A percentile compares a stretch with the other conserved stretches of the same genome.
These are phyloP conservation scores for Calycina herbarum DNA, from an alignment of 2,329 filamentous ascomycete species.

Conservation along the genomic window DNA sequence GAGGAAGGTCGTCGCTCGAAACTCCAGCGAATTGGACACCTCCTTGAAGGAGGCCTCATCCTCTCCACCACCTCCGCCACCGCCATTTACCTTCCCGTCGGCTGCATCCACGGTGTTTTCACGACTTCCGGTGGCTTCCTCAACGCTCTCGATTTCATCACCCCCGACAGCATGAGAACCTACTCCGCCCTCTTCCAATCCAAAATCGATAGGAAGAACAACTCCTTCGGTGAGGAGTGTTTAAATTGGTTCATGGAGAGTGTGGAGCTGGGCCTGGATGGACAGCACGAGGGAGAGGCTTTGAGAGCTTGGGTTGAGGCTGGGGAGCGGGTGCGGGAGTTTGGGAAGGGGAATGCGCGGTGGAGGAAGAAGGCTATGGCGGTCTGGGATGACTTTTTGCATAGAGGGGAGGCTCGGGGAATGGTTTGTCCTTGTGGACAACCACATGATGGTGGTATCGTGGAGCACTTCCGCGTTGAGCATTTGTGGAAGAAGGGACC, in stretches of 20 bases:
- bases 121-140: conserved; percentile 20
- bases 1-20: conserved; percentile 15
- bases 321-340: conserved; percentile 8
- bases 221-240: background rate
- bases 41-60: conserved; percentile 21
- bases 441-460: background rate
- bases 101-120: conserved; percentile 21
- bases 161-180: conserved; percentile 12
- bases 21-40: conserved; percentile 12
- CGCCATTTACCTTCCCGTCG: conserved; percentile 21
- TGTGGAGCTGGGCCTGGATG: conserved; percentile 4
- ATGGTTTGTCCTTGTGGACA: conserved; percentile 7
- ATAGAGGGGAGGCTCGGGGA: background rate
- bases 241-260: conserved; percentile 7
- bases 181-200: conserved; percentile 7
- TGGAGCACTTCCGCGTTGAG: conserved; percentile 8
- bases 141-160: conserved; percentile 20
- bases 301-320: conserved; percentile 7
- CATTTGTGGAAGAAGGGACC: conserved; percentile 9
- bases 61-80: conserved; percentile 17
- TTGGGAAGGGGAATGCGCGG: background rate
- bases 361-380: conserved; percentile 8
- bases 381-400: conserved; percentile 9
- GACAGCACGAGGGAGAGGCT: background rate
- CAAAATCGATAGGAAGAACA: background rate